Conservation (phyloP, 2,329 filamentous ascomycete species). For the Aspergillus sp. region DNA sequence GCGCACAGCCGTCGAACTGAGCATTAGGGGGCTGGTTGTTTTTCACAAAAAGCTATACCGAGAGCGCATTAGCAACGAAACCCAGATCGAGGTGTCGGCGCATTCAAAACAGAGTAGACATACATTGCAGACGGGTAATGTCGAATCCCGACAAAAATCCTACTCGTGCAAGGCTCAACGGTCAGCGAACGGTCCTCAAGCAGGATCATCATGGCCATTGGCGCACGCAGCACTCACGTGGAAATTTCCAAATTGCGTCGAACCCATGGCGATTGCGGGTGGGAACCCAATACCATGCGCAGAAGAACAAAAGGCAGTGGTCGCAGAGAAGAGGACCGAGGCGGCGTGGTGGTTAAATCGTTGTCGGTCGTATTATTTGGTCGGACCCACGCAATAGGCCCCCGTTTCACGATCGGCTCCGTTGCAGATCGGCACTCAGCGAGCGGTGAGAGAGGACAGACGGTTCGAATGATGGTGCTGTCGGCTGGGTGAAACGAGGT, state of each 20-base stretch:
- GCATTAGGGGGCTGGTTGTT: conserved; percentile 57
- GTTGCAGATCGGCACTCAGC: conserved; percentile 17
- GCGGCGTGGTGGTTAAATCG: conserved; percentile 12
- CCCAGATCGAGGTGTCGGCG: conserved; percentile 7
- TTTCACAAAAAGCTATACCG: conserved; percentile 60
- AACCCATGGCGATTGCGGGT: conserved; percentile 41
- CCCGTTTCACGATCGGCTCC: conserved; percentile 20
- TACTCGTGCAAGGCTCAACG: conserved; percentile 36
- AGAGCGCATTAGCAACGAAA: conserved; percentile 5
- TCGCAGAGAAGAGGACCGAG: conserved; percentile 1
- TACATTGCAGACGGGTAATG: conserved; percentile 81
- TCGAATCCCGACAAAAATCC: conserved; percentile 82
- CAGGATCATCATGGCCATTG: conserved; percentile 3
- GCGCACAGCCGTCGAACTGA: conserved; percentile 67
- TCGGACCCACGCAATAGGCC: conserved; percentile 20
- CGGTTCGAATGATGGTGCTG: too few species aligned
- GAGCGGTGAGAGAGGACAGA: background rate
- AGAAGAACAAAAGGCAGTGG: conserved; percentile 3
- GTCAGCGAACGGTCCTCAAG: conserved; percentile 15
- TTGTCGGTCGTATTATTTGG: conserved; percentile 10
- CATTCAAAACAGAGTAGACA: conserved; percentile 27
- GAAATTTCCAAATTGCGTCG: conserved; percentile 59
- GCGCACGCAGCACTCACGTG: conserved; percentile 43
- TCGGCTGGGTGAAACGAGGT: too few species aligned
- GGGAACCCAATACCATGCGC: conserved; percentile 13